These are phyloP conservation scores for Pichia sp. DNA, from an alignment of 1,139 yeast species.

Conservation along the genomic window DNA sequence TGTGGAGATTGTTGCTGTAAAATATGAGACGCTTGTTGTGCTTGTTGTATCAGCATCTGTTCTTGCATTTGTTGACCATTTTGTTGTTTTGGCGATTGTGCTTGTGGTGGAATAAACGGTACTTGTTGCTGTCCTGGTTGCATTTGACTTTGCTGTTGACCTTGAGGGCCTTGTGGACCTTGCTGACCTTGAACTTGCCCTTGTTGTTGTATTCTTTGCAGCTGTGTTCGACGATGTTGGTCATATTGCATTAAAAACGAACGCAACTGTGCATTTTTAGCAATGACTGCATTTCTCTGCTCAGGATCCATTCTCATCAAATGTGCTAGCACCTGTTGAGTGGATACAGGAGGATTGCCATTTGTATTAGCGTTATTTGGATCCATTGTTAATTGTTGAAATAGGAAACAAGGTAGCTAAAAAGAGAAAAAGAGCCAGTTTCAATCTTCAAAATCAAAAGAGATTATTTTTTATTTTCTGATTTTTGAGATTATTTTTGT, in stretches of 20 bases:
- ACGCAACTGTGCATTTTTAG: constrained; percentile 29
- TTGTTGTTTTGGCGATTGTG: not conserved
- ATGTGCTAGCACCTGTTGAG: constrained; percentile 27
- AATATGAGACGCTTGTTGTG: no score
- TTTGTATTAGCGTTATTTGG: not conserved
- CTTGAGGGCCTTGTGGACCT: constrained; percentile 2
- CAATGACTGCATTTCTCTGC: constrained; percentile 26
- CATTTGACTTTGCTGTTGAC: not conserved
- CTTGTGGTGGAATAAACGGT: constrained; percentile 5
- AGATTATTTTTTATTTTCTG: not conserved
- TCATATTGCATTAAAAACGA: constrained; percentile 30
- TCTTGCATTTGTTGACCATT: not conserved
- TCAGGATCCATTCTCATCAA: constrained; percentile 30
- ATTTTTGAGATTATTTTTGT: not conserved
- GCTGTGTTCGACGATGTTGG: constrained; percentile 29
- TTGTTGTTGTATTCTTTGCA: constrained; percentile 24
- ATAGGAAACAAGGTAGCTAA: not conserved
- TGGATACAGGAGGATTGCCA: constrained; percentile 15
- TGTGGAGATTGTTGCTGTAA: constrained; percentile 1
- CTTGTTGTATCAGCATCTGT: no score
- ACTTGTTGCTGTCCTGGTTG: constrained; percentile 4
- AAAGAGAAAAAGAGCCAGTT: not conserved
- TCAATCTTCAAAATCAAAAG: not conserved
- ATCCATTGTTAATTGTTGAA: not conserved
- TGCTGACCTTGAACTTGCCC: constrained; percentile 16